Conservation (phyloP, 768 basidiomycete genomes). For the Tulasnella sp. region DNA sequence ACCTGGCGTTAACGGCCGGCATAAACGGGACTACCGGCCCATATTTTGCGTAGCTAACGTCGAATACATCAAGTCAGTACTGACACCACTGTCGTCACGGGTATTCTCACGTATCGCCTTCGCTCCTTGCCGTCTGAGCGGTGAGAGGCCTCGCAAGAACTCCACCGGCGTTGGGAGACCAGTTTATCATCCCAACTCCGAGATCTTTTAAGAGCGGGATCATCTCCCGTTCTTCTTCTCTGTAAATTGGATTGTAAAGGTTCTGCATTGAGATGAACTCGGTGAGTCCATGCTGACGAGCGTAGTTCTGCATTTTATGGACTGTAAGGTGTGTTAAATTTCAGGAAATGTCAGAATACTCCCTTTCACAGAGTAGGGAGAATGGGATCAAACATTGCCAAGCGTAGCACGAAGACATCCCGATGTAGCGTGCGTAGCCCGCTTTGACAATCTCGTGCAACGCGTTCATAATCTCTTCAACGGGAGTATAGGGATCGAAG, state of each 20-base stretch:
- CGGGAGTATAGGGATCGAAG: conserved; percentile 38
- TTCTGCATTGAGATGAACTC: conserved; percentile 30
- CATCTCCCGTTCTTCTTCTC: conserved; percentile 32
- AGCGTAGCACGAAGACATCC: conserved; percentile 25
- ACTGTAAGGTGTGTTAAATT: not conserved
- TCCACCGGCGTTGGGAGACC: conserved; percentile 40
- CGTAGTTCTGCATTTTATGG: conserved; percentile 37
- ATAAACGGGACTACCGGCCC: not conserved
- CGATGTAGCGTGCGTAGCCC: conserved; percentile 55
- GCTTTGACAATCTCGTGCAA: conserved; percentile 53
- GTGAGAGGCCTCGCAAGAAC: conserved; percentile 36
- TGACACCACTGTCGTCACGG: too few species aligned
- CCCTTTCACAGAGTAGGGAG: too few species aligned
- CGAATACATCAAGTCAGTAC: not conserved
- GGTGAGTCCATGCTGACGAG: conserved; percentile 5
- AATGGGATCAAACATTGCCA: conserved; percentile 22
- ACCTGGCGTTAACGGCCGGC: not conserved
- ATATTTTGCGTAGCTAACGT: not conserved
- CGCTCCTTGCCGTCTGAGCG: conserved; percentile 13
- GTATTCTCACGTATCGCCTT: not conserved
- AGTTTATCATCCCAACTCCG: conserved; percentile 41
- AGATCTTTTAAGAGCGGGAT: conserved; percentile 4
- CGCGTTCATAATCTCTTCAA: conserved; percentile 56
- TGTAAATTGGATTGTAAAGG: conserved; percentile 20
- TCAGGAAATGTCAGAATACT: not conserved